Evolutionary conservation across 495 filamentous ascomycete species (phyloP).

Genomic region (Ascobolus immersus): DNA sequence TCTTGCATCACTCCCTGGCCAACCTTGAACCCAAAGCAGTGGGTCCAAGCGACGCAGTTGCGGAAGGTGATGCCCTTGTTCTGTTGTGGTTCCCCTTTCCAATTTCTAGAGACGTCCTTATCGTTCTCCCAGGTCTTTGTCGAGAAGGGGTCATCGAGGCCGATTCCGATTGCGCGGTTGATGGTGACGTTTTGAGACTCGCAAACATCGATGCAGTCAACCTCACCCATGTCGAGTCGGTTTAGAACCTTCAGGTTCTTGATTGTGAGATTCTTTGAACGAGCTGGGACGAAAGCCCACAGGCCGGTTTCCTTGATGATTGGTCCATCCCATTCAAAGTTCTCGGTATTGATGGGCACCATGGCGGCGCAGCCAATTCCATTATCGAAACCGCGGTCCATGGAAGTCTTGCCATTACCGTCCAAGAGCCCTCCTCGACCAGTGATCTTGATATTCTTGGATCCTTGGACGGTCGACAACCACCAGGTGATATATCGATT

Average conservation of each 20-base stretch:
- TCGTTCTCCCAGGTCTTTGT: constrained; percentile 2
- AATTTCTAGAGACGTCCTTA: constrained; percentile 1
- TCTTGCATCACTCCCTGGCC: constrained; percentile 4
- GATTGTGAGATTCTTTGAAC: neutral
- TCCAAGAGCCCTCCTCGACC: constrained; percentile 6
- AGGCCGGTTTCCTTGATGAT: constrained; percentile 3
- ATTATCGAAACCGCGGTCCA: too few species aligned
- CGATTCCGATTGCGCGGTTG: constrained; percentile 3
- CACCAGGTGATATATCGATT: constrained; percentile 8
- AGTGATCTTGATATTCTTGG: constrained; percentile 5
- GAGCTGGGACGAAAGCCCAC: constrained; percentile 5
- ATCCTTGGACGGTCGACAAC: constrained; percentile 5
- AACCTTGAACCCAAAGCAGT: constrained; percentile 8
- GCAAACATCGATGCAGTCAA: constrained; percentile 5
- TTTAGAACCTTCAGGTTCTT: constrained; percentile 6
- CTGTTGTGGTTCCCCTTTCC: constrained; percentile 3
- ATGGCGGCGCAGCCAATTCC: constrained; percentile 6
- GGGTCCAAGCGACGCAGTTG: constrained; percentile 4
- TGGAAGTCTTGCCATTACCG: too few species aligned
- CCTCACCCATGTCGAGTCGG: constrained; percentile 5
- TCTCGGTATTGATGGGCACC: constrained; percentile 3
- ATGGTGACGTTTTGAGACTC: constrained; percentile 1
- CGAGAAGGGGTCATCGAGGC: constrained; percentile 7
- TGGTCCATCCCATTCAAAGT: constrained; percentile 4
- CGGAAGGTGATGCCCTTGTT: constrained; percentile 1